Evolutionary conservation across 208 protist species (phyloP).

Genomic region (Wallacemonas sp.): DNA sequence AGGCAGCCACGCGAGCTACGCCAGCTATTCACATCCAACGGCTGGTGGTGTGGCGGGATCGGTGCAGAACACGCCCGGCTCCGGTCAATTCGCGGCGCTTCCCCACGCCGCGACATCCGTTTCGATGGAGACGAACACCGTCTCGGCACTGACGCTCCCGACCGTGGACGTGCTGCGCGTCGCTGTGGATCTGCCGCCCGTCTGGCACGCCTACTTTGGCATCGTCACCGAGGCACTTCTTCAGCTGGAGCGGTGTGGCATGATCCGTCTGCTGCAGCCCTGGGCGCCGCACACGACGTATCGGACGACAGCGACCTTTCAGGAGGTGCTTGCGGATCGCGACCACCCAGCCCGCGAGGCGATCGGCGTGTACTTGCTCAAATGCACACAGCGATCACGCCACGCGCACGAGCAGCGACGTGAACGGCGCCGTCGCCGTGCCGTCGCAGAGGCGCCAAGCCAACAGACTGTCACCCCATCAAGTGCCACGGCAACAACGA

Average conservation of each 20-base stretch:
- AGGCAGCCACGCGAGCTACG: too few species aligned
- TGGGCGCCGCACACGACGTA: slow-evolving; percentile 50
- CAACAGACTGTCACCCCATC: too few species aligned
- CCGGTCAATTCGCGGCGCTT: neutral
- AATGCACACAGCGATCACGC: neutral
- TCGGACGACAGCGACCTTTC: slow-evolving; percentile 32
- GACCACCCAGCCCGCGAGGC: slow-evolving; percentile 40
- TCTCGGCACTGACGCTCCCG: slow-evolving; percentile 1
- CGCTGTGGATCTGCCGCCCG: slow-evolving; percentile 28
- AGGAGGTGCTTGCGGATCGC: slow-evolving; percentile 36
- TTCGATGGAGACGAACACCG: neutral
- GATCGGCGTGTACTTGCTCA: slow-evolving; percentile 18
- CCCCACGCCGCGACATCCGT: neutral
- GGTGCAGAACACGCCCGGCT: neutral
- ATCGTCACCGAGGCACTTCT: slow-evolving; percentile 69
- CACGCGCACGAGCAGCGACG: neutral
- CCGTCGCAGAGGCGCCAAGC: too few species aligned
- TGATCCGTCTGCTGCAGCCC: slow-evolving; percentile 46
- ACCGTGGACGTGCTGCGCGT: slow-evolving; percentile 16
- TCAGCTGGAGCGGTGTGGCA: slow-evolving; percentile 59
- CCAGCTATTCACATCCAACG: too few species aligned
- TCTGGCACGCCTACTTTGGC: slow-evolving; percentile 33
- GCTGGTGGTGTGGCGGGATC: neutral
- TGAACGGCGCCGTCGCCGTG: neutral
- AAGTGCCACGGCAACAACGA: too few species aligned